Evolutionary conservation across 176 grass and related monocot genomes (phyloP), one percentile per base, ranked within the genome.

Genomic region (Hyparrhenia diplandra): DNA sequence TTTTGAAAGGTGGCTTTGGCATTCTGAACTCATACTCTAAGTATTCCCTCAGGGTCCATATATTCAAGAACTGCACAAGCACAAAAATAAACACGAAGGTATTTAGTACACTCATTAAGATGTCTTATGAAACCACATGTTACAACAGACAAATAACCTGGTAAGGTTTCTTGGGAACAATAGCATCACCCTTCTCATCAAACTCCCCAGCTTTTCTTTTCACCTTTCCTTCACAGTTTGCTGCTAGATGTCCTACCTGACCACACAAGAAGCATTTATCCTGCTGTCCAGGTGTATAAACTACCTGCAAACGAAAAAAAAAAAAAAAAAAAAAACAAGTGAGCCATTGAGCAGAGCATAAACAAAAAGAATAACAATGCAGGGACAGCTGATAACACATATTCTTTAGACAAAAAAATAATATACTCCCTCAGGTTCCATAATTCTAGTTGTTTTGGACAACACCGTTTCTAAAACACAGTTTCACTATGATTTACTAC

Each of bases 231-330:
- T 93, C 79, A 78, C 96, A 99, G 24, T 93, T 82, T 84, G 92
- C 93, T 66, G 96, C 96, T 83, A 99, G 78, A 89, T 99, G 96
- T 71, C 96, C 96, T 71, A 99, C 90, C 84, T 95, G 96, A 71
- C 93, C 96, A 86, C 96, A 99, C 29, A 99, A 87, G 71, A 99
- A 99, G 77, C 93, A 99, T 83, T 99, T 99, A 78, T 93, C 96
- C 82, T 95, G 92, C 82, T 99, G 93, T 12, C 96, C 96, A 36
- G 96, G 96, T 76, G 88, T 99, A 84, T 87, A 99, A 82, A 99
- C 85, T 42, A 99, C 90, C 96, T 99, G 80, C 64, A 87, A 81
- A 76, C 35, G 89, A 61, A 90, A 32, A 81, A 18, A 45, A 78
- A 27, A 78, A 27, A 69, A 3, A 81, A n/a, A n/a, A n/a, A n/a